Evolutionary conservation across 805 yeast species (phyloP).

Genomic region (Saccharomycopsis oosterbeekiorum): DNA sequence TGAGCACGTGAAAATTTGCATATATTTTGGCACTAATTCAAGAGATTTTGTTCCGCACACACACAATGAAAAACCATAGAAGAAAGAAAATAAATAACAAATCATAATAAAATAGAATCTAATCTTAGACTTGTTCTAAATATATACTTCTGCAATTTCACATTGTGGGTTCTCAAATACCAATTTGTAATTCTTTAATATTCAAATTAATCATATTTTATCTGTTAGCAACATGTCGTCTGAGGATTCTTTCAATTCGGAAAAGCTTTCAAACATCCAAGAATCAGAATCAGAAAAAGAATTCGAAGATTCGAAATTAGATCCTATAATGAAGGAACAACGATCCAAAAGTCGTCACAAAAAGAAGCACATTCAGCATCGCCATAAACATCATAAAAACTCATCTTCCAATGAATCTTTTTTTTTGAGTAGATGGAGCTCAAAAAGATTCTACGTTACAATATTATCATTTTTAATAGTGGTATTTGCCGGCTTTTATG

Average conservation of each 20-base stretch:
- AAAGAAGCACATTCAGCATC: neutral
- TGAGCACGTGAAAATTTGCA: neutral
- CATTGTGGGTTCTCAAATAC: too few species aligned
- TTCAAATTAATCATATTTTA: too few species aligned
- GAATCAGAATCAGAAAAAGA: neutral
- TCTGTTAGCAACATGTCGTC: too few species aligned
- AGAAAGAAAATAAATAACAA: neutral
- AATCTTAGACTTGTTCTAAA: too few species aligned
- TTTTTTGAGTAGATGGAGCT: neutral
- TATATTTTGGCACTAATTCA: neutral
- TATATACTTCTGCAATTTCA: too few species aligned
- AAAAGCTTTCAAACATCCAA: too few species aligned
- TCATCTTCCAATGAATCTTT: neutral
- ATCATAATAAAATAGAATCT: neutral
- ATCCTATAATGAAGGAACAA: neutral
- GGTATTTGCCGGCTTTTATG: constrained; percentile 10
- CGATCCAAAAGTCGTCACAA: neutral
- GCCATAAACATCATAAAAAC: neutral
- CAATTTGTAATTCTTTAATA: too few species aligned
- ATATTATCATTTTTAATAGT: constrained; percentile 5
- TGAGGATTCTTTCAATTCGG: too few species aligned
- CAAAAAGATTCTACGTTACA: neutral
- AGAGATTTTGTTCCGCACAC: neutral
- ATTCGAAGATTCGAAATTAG: neutral
- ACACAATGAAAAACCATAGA: neutral